phyloP scores from a whole-genome alignment of 2,329 filamentous ascomycete genomes.

The Pseudocercospora vitis region DNA sequence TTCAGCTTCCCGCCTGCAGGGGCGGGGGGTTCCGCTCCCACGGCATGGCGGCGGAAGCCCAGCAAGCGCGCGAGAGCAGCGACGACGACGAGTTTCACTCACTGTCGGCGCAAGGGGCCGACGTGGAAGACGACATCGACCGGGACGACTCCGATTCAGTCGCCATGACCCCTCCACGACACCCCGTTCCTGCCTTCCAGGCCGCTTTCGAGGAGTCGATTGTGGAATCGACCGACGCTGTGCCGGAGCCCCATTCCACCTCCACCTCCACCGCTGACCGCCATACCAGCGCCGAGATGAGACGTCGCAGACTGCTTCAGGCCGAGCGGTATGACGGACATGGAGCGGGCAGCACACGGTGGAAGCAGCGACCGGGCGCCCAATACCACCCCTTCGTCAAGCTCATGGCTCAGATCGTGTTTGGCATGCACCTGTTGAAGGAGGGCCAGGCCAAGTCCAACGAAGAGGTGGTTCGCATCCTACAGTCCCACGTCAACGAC shows the following conservation, averaged over 20 bases:
- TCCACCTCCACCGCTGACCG: conserved; percentile 41
- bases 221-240: conserved; percentile 62
- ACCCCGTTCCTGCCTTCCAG: conserved; percentile 76
- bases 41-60: conserved; percentile 27
- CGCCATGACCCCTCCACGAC: conserved; percentile 50
- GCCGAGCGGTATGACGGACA: conserved; percentile 65
- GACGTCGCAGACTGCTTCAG: conserved; percentile 67
- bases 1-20: background rate
- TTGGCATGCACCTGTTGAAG: conserved; percentile 85
- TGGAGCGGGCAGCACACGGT: conserved; percentile 70
- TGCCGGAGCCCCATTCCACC: too few relatives aligned
- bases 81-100: conserved; percentile 34
- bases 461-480: conserved; percentile 79
- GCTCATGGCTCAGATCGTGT: conserved; percentile 86
- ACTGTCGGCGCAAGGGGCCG: conserved; percentile 21
- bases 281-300: conserved; percentile 55
- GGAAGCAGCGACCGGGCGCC: conserved; percentile 74
- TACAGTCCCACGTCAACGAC: conserved; percentile 91
- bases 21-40: background rate
- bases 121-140: conserved; percentile 17
- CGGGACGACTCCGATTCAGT: conserved; percentile 20
- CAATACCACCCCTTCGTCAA: conserved; percentile 86
- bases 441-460: conserved; percentile 86
- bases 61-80: conserved; percentile 24
- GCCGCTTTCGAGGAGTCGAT: conserved; percentile 81